These are phyloP conservation scores for Termitomyces titanicus DNA, from an alignment of 768 basidiomycete species.

Conservation along the genomic window DNA sequence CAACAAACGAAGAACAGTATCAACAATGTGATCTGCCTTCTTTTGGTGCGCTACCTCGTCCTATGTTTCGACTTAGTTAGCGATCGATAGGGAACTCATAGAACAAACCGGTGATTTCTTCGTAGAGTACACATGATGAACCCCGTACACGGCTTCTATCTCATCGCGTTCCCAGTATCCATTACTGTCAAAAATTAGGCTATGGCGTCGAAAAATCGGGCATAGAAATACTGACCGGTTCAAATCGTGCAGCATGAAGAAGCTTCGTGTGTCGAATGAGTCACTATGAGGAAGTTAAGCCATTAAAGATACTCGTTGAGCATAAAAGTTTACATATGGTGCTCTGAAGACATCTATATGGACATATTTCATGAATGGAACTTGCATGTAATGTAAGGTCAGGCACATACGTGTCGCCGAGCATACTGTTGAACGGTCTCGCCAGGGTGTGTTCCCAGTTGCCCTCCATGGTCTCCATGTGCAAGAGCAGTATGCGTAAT, in stretches of 20 bases:
- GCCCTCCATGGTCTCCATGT: conserved; percentile 65
- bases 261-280: conserved; percentile 79
- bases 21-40: conserved; percentile 78
- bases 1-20: conserved; percentile 61
- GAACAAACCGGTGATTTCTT: conserved; percentile 64
- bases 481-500: conserved; percentile 27
- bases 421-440: conserved; percentile 84
- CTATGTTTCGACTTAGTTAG: conserved; percentile 26
- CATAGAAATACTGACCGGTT: conserved; percentile 52
- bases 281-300: conserved; percentile 46
- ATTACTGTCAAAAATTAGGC: conserved; percentile 44
- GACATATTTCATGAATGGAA: conserved; percentile 13
- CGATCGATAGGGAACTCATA: not conserved
- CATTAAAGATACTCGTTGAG: not conserved
- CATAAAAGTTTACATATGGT: conserved; percentile 63
- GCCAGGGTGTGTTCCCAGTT: conserved; percentile 29
- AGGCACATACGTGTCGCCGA: conserved; percentile 76
- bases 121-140: conserved; percentile 88
- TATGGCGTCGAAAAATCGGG: not conserved
- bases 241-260: conserved; percentile 95
- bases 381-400: conserved; percentile 6
- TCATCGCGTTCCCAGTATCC: conserved; percentile 83
- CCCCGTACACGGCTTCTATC: conserved; percentile 94
- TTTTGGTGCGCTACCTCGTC: conserved; percentile 76
- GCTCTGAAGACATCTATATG: conserved; percentile 80